Evolutionary conservation across 192 early-diverging fungal species (phyloP).

Genomic region (Backusella sp.): DNA sequence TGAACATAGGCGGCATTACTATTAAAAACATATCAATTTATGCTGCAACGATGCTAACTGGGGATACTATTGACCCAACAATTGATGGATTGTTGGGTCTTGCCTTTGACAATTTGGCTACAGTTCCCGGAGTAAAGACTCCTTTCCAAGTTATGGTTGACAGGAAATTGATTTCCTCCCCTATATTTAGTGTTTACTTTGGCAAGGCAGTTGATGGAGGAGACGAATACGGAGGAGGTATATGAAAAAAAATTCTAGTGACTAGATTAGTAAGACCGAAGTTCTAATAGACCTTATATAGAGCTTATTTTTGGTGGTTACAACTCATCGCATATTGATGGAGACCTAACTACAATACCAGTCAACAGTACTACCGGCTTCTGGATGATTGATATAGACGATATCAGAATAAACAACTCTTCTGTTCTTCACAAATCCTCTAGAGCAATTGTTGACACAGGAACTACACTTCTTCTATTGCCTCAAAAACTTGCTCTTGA

Average conservation of each 20-base stretch:
- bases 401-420: background rate
- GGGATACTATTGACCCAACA: background rate
- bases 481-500: conserved; percentile 9
- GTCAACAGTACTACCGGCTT: conserved; percentile 21
- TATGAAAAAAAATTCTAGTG: background rate
- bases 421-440: background rate
- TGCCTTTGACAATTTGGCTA: conserved; percentile 43
- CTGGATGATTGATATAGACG: conserved; percentile 15
- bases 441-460: conserved; percentile 56
- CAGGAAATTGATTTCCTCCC: conserved; percentile 46
- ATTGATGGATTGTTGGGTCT: conserved; percentile 64
- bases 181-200: conserved; percentile 62
- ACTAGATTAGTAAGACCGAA: conserved; percentile 23
- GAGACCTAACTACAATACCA: conserved; percentile 38
- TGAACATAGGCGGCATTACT: conserved; percentile 26
- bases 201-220: conserved; percentile 17
- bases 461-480: conserved; percentile 59
- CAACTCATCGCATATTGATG: conserved; percentile 27
- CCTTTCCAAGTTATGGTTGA: conserved; percentile 55
- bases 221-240: conserved; percentile 32
- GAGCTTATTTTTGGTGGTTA: conserved; percentile 46
- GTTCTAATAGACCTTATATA: background rate
- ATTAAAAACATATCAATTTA: conserved; percentile 28
- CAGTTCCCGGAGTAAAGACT: conserved; percentile 37
- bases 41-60: conserved; percentile 7